phyloP scores from a whole-genome alignment of 202 grass and related monocot genomes.

The Elaeis oleifera region DNA sequence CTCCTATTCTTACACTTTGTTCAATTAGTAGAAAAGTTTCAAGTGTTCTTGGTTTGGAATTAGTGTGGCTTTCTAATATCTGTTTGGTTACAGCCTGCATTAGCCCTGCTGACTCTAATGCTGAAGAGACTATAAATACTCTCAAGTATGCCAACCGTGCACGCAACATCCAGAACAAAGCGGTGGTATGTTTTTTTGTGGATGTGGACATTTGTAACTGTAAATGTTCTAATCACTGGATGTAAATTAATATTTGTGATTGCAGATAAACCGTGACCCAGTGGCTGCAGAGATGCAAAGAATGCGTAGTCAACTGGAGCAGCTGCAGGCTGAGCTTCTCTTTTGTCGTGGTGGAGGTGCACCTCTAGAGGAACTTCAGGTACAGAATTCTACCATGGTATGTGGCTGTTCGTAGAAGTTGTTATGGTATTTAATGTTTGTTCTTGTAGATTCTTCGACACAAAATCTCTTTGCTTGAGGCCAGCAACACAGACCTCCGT shows the following conservation, averaged over 20 bases:
- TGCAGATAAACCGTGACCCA: constrained; percentile 88
- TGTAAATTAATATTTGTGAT: not conserved
- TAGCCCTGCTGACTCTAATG: constrained; percentile 94
- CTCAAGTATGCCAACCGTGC: constrained; percentile 97
- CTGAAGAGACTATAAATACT: constrained; percentile 98
- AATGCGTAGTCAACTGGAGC: constrained; percentile 71
- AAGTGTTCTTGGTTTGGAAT: constrained; percentile 16
- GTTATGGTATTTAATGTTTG: not conserved
- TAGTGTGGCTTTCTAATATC: constrained; percentile 10
- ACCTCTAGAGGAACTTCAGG: constrained; percentile 90
- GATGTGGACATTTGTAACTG: not conserved
- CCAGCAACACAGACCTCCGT: constrained; percentile 66
- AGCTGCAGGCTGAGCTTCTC: constrained; percentile 62
- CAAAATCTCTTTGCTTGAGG: constrained; percentile 69
- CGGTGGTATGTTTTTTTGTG: constrained; percentile 51
- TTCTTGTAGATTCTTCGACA: constrained; percentile 61
- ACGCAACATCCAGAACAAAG: constrained; percentile 94
- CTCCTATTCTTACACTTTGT: not conserved
- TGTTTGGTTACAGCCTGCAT: constrained; percentile 58
- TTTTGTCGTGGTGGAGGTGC: constrained; percentile 68
- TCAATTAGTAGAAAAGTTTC: not conserved
- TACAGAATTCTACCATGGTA: constrained; percentile 13
- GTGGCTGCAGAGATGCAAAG: constrained; percentile 82
- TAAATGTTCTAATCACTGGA: not conserved
- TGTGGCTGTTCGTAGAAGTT: no score